These are phyloP conservation scores for Neofusicoccum kwambonambiense DNA, from an alignment of 2,329 filamentous ascomycete genomes.

Conservation along the genomic window DNA sequence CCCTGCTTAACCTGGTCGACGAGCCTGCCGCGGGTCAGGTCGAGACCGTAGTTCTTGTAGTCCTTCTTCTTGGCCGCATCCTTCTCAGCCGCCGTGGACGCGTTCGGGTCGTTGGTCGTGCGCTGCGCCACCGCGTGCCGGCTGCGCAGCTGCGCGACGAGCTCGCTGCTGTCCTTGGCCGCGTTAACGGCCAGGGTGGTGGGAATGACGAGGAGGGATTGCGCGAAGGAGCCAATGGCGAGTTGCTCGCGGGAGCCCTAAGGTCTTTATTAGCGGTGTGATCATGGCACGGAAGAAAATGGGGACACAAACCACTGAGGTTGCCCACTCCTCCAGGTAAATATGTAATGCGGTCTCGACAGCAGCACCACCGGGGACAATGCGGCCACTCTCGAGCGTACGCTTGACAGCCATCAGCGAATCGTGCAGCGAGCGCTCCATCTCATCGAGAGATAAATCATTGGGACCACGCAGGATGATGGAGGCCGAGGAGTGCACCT, in stretches of 20 bases:
- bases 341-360: slow-evolving; percentile 99
- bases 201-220: slow-evolving; percentile 88
- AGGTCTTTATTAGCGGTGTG: not conserved
- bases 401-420: slow-evolving; percentile 96
- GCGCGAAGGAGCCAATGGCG: slow-evolving; percentile 95
- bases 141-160: slow-evolving; percentile 91
- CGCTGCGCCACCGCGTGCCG: slow-evolving; percentile 93
- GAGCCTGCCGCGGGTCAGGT: slow-evolving; percentile 84
- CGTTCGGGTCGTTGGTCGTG: slow-evolving; percentile 69
- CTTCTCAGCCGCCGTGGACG: slow-evolving; percentile 73
- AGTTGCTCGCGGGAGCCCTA: slow-evolving; percentile 90
- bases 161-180: slow-evolving; percentile 91
- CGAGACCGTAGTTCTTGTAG: slow-evolving; percentile 98
- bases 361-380: slow-evolving; percentile 93
- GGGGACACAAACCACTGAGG: slow-evolving; percentile 70
- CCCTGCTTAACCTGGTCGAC: slow-evolving; percentile 92
- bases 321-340: slow-evolving; percentile 97
- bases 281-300: not conserved
- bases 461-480: slow-evolving; percentile 95
- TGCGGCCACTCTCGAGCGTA: slow-evolving; percentile 92
- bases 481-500: slow-evolving; percentile 88
- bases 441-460: slow-evolving; percentile 96
- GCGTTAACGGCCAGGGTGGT: slow-evolving; percentile 97
- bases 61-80: slow-evolving; percentile 88
- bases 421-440: slow-evolving; percentile 98